Percentiles rank a stretch among this genome's conserved stretches.
phyloP scores from a whole-genome alignment of 169 alveolate genomes.

The Eimeria sp. region DNA sequence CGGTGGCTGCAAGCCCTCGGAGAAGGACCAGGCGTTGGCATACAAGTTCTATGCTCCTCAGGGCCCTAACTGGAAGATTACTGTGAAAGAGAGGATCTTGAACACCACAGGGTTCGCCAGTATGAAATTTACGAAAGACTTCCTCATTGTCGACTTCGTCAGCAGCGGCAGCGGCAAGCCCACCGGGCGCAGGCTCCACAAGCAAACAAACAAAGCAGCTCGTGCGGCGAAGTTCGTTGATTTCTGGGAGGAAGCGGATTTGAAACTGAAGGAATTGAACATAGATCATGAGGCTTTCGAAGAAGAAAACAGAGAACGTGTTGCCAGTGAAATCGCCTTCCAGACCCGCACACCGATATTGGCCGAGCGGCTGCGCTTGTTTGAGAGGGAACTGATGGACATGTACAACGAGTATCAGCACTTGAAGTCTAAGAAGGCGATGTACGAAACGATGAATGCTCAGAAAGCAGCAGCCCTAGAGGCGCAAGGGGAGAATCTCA shows the following conservation, averaged over 20 bases:
- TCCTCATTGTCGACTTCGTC: conserved; percentile 68
- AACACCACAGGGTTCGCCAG: conserved; percentile 68
- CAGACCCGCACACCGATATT: conserved; percentile 34
- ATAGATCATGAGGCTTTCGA: conserved; percentile 48
- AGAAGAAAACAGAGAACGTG: conserved; percentile 53
- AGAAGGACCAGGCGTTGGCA: conserved; percentile 60
- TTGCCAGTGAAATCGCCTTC: conserved; percentile 47
- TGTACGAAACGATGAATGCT: conserved; percentile 61
- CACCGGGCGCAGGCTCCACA: not conserved
- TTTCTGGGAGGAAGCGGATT: conserved; percentile 54
- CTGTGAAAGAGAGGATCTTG: conserved; percentile 50
- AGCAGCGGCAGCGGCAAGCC: conserved; percentile 31
- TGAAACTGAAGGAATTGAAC: conserved; percentile 42
- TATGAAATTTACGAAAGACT: conserved; percentile 46
- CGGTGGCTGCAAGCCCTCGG: conserved; percentile 72
- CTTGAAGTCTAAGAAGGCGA: conserved; percentile 32
- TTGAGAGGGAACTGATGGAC: conserved; percentile 29
- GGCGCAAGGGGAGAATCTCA: conserved; percentile 33
- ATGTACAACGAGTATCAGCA: not conserved
- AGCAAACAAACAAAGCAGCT: conserved; percentile 10
- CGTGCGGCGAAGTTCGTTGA: conserved; percentile 50
- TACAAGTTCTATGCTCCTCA: conserved; percentile 65
- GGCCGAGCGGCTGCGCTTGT: conserved; percentile 53
- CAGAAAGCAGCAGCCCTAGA: conserved; percentile 35
- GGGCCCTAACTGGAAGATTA: conserved; percentile 23